Conservation (phyloP, 1,139 yeast species). For the Hansenula anomala region DNA sequence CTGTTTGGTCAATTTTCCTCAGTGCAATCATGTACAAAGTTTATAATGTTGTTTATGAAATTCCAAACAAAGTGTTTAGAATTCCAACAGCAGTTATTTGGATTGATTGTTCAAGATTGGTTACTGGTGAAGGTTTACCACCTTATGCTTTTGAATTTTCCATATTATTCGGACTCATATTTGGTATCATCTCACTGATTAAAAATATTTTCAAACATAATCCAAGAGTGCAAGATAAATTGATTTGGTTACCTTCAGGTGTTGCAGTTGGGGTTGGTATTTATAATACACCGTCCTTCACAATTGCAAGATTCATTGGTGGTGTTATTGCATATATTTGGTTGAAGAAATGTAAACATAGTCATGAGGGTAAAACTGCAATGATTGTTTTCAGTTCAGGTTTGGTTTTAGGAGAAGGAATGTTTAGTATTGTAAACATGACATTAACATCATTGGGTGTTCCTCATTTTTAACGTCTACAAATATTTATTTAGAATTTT, state of each 20-base stretch:
- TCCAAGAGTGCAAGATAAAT: constrained; percentile 33
- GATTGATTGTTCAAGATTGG: constrained; percentile 93
- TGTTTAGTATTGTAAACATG: constrained; percentile 80
- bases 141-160: constrained; percentile 68
- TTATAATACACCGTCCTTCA: constrained; percentile 89
- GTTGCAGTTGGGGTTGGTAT: constrained; percentile 97
- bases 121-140: constrained; percentile 89
- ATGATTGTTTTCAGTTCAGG: constrained; percentile 91
- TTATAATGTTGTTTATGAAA: constrained; percentile 75
- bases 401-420: constrained; percentile 88
- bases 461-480: constrained; percentile 34
- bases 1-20: constrained; percentile 72
- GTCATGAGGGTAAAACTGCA: constrained; percentile 46
- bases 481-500: background rate
- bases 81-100: constrained; percentile 95
- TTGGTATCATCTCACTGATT: constrained; percentile 63
- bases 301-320: constrained; percentile 88
- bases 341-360: constrained; percentile 33
- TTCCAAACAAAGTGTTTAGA: constrained; percentile 77
- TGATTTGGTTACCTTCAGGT: constrained; percentile 78
- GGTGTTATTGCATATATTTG: constrained; percentile 70
- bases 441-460: constrained; percentile 58
- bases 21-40: constrained; percentile 80
- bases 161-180: constrained; percentile 58
- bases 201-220: constrained; percentile 47